phyloP scores from a whole-genome alignment of 2,329 filamentous ascomycete genomes.

The Fusarium haematococcum region DNA sequence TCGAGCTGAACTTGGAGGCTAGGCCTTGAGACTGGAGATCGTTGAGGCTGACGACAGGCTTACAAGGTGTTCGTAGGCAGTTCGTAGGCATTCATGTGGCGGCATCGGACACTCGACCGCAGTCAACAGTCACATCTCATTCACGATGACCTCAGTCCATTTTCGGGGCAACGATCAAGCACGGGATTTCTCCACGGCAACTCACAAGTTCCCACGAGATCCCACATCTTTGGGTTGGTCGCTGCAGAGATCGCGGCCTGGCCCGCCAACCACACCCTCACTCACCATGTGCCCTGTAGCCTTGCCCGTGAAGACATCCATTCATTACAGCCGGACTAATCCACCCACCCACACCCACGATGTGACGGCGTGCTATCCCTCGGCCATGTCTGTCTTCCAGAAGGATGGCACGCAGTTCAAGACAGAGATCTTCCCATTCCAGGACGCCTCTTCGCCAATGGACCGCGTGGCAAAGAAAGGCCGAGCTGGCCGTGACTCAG shows the following conservation, averaged over 20 bases:
- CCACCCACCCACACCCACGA: not conserved
- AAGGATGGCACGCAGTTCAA: slow-evolving; percentile 21
- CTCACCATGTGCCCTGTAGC: not conserved
- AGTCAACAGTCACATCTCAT: slow-evolving; percentile 1
- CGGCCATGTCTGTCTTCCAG: slow-evolving; percentile 27
- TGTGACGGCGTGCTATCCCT: slow-evolving; percentile 28
- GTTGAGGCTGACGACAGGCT: slow-evolving; percentile 11
- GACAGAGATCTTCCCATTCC: slow-evolving; percentile 37
- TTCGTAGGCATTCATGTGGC: not conserved
- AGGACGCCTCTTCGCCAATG: slow-evolving; percentile 12
- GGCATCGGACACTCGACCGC: not conserved
- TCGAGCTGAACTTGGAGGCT: slow-evolving; percentile 20
- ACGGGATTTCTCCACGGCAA: not conserved
- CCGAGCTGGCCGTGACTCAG: slow-evolving; percentile 25
- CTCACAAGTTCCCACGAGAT: slow-evolving; percentile 1
- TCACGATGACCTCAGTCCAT: slow-evolving; percentile 1
- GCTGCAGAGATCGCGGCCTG: slow-evolving; percentile 5
- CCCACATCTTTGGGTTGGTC: not conserved
- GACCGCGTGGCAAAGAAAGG: slow-evolving; percentile 25
- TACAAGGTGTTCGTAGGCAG: not conserved
- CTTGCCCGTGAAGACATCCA: not conserved
- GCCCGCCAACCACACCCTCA: not conserved
- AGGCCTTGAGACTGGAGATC: slow-evolving; percentile 2
- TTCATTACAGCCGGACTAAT: not conserved
- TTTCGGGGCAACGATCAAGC: not conserved